Evolutionary conservation across 139 green algal species (phyloP).

Genomic region (Nannochloris sp.): DNA sequence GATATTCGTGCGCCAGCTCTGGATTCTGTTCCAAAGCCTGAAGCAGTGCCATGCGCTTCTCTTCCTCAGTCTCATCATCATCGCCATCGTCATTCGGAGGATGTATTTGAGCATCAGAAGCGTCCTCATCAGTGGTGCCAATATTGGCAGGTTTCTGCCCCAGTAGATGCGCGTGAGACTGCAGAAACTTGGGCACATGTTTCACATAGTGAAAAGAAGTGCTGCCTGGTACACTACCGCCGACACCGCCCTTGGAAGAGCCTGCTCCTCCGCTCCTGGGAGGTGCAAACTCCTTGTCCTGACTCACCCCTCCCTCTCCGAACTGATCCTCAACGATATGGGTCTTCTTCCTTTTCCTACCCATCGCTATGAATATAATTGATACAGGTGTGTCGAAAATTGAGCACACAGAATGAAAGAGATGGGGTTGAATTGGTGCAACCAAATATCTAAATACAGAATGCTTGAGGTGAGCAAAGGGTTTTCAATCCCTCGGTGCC

Average conservation of each 20-base stretch:
- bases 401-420: too few species aligned
- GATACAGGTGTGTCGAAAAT: too few species aligned
- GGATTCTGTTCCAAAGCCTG: constrained; percentile 67
- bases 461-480: too few species aligned
- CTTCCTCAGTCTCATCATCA: constrained; percentile 21
- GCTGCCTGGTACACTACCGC: constrained; percentile 15
- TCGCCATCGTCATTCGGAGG: background rate
- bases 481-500: too few species aligned
- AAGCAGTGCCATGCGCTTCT: constrained; percentile 38
- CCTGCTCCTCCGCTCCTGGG: background rate
- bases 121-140: constrained; percentile 5
- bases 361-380: too few species aligned
- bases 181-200: constrained; percentile 67
- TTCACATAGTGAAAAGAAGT: constrained; percentile 34
- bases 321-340: constrained; percentile 50
- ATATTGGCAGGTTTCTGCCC: constrained; percentile 7
- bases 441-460: too few species aligned
- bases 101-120: background rate
- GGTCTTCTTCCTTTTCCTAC: constrained; percentile 1
- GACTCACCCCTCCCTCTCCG: constrained; percentile 31
- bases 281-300: background rate
- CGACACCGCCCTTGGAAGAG: constrained; percentile 18
- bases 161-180: constrained; percentile 61
- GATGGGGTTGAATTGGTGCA: too few species aligned
- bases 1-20: constrained; percentile 46